Evolutionary conservation across 139 green algal species (phyloP), one percentile per base, ranked within the genome.

Genomic region (Pleodorina starrii): DNA sequence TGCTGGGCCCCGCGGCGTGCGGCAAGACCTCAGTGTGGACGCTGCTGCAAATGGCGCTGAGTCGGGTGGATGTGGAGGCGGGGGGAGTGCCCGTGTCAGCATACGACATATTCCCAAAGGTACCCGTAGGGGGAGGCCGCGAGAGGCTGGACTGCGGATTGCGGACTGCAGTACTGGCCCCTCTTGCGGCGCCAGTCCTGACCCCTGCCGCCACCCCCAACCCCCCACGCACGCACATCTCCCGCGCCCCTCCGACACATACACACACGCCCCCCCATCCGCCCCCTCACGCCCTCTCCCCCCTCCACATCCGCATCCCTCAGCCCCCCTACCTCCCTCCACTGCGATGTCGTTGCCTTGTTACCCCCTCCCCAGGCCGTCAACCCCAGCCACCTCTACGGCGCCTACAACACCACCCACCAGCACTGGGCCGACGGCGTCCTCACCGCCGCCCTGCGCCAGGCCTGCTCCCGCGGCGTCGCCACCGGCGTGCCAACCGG

Each of bases 341-440:
- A 27, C 57, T 27, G 19, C n/a, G n/a, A 43, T 29, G 5, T 29
- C 63, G 5, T 25, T 6, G 5, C 63, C 63, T 29, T 29, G 63
- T 29, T 6, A 27, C 63, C 63, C 63, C 29, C 63, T 43, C n/a
- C 36, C 21, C 87, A 95, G 86, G 83, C 87, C 0, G 87, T 97
- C 5, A 92, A 89, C 44, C 93, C 94, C 71, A 85, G 80, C 38
- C 93, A 96, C 86, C 93, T 97, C 87, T 97, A 96, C 85, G 95
- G 95, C 54, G 72, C 91, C 63, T 93, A 94, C 89, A 94, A 97
- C 86, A 87, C 59, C 72, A 90, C 90, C 27, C 92, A 90, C 29
- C 93, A 97, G 68, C 91, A 95, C 73, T 97, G 95, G 95, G 90
- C 90, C 36, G 95, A 97, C 74, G 95, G 95, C 59, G 91, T 97